Base-by-base conservation (phyloP, 805 yeast species). In the Candida broadrunensis region DNA sequence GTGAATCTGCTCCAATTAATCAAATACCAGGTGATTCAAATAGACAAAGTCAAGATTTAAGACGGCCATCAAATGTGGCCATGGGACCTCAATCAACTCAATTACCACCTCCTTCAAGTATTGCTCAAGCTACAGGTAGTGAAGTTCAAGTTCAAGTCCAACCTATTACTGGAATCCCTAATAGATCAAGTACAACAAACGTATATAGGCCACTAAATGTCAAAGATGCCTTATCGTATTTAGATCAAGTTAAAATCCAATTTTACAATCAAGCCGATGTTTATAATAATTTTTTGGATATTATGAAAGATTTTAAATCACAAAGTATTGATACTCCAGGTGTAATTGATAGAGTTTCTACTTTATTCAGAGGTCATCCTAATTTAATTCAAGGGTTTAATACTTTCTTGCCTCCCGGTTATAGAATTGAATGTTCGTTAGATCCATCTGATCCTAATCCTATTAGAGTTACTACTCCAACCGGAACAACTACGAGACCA, bases 301-400 rank as follows among this genome's bases (percentile, higher is more conserved):
- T 93, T 49, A 93, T 93, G 99, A 95, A 95, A 70, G 99, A 95
- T 60, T 95, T 93, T 71, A 95, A 95, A 70, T 84, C 95, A 39
- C 97, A 91, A 68, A 80, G 81, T 46, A 90, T 93, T 54, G 98
- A 93, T 61, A 93, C 99, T 0, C 99, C 98, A 0, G 99, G 98
- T 26, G 99, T 93, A 21, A 93, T 93, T 58, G 97, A 91, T 61
- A 75, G 99, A 43, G 99, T 93, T 1, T 88, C 97, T 0, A 77
- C 85, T 1, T 69, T 93, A 41, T 93, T 93, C 62, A 79, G 90
- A 47, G 98, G 97, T 12, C 96, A 89, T 62, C 96, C 96, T 1
- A 80, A 84, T 47, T 73, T 93, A 55, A 91, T 93, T 47, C 98
- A 93, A 65, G 99, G 99, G 0, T 95, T 93, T 66, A 93, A 93